Base-by-base conservation (phyloP, 306 rosid genomes). In the Glycyrrhiza uralensis region DNA sequence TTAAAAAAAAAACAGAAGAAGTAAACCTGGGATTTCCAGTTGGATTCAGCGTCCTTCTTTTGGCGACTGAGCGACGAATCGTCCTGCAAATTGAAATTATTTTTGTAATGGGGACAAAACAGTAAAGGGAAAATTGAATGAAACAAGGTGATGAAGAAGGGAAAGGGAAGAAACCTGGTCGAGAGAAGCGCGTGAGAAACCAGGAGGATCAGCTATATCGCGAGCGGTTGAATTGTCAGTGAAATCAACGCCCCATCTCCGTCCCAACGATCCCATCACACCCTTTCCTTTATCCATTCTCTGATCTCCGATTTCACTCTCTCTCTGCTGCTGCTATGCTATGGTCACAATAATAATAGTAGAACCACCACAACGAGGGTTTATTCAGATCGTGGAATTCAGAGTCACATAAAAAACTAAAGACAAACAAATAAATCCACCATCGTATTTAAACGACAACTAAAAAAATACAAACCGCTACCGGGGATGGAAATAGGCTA, bases 31-130 rank as follows among this genome's bases (percentile, higher is more conserved):
- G 99, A 9, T 80, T 95, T 95, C 99, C 99, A 95, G 22, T 50
- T 87, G 76, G 99, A 85, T 85, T 91, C 99, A 1, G 99, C 97
- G 29, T 89, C 99, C 79, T 95, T 95, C 86, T 88, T 95, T 24
- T 95, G 97, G 73, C 96, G 96, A 66, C 87, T 91, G n/a, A 95
- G 80, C 22, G 97, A 29, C 0, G 97, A 87, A 85, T 94, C 99
- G n/a, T 91, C 99, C 92, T 90, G 35, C 14, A 41, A 8, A 20
- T 45, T 35, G 1, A 32, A 70, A 17, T 23, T 15, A 9, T 41
- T 32, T 7, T 32, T 19, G 2, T 13, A 29, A 22, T 8, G 12
- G 5, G 3, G 18, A 47, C 12, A 35, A 13, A 10, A 15, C 42
- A 69, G 47, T 28, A 18, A 13, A 33, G 42, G 0, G 14, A 4